Evolutionary conservation across 371 early-diverging fungal genomes (phyloP).

Genomic region (Mortierella sp.): DNA sequence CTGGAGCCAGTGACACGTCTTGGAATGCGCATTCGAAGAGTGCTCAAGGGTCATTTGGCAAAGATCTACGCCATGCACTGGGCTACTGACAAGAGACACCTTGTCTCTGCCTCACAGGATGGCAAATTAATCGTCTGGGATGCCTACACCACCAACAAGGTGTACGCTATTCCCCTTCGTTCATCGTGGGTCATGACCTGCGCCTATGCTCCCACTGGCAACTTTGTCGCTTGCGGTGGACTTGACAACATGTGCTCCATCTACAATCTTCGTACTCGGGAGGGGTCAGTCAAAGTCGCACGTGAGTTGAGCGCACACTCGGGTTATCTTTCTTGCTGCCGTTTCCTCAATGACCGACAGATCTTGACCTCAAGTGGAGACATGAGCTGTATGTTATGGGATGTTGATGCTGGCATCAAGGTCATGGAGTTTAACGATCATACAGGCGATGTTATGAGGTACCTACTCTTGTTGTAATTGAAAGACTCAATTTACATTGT

Average conservation of each 20-base stretch:
- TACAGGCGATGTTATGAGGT: constrained; percentile 98
- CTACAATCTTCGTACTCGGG: constrained; percentile 92
- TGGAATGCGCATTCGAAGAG: constrained; percentile 94
- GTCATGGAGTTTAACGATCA: constrained; percentile 96
- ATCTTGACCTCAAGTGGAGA: constrained; percentile 97
- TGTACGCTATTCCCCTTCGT: constrained; percentile 96
- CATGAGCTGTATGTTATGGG: constrained; percentile 99
- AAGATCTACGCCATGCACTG: constrained; percentile 99
- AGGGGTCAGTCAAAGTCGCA: constrained; percentile 92
- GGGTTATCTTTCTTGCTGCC: constrained; percentile 97
- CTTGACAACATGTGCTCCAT: constrained; percentile 98
- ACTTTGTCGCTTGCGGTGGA: constrained; percentile 99
- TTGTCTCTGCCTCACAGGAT: constrained; percentile 98
- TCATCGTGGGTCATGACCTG: constrained; percentile 99
- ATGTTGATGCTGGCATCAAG: constrained; percentile 96
- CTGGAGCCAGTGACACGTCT: constrained; percentile 88
- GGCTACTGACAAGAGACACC: constrained; percentile 93
- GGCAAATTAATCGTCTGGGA: constrained; percentile 99
- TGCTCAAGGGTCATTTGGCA: constrained; percentile 97
- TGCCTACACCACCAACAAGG: constrained; percentile 97
- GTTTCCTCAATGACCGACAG: constrained; percentile 94
- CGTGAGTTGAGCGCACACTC: constrained; percentile 95
- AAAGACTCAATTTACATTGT: not conserved
- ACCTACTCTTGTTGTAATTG: no score
- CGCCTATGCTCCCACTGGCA: constrained; percentile 97